Evolutionary conservation across 179 eudicot genomes (phyloP).

Genomic region (Monotropa hypopitys): DNA sequence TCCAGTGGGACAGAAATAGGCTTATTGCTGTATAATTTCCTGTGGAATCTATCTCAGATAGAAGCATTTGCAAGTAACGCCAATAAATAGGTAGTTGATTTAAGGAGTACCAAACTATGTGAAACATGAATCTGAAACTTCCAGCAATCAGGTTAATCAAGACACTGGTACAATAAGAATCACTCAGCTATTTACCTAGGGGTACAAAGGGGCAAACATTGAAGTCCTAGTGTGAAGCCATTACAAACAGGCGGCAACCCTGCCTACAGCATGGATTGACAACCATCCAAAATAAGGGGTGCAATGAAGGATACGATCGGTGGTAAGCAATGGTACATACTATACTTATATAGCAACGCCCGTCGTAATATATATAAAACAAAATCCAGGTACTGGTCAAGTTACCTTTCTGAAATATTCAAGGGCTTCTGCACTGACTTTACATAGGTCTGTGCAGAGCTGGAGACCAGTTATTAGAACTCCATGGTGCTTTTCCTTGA

Average conservation of each 20-base stretch:
- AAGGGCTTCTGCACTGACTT: slow-evolving; percentile 74
- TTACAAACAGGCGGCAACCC: neutral
- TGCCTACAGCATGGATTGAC: neutral
- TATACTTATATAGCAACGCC: neutral
- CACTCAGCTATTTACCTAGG: neutral
- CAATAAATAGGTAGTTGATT: neutral
- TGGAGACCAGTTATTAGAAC: slow-evolving; percentile 84
- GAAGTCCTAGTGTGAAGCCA: neutral
- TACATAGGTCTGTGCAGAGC: slow-evolving; percentile 81
- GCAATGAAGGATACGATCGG: neutral
- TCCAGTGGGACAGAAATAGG: neutral
- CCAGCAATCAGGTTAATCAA: neutral
- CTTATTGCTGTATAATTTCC: neutral
- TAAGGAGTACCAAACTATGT: slow-evolving; percentile 1
- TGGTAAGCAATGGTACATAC: neutral
- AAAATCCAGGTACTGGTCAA: neutral
- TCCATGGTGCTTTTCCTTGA: slow-evolving; percentile 97
- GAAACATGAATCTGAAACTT: neutral
- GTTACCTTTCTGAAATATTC: slow-evolving; percentile 88
- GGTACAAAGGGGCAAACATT: slow-evolving; percentile 1
- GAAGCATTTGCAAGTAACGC: neutral
- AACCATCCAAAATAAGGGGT: neutral
- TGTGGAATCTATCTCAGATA: neutral
- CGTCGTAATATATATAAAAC: neutral
- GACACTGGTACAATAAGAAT: neutral